Evolutionary conservation across 208 protist genomes (phyloP).

Genomic region (Crithidia mellificae): DNA sequence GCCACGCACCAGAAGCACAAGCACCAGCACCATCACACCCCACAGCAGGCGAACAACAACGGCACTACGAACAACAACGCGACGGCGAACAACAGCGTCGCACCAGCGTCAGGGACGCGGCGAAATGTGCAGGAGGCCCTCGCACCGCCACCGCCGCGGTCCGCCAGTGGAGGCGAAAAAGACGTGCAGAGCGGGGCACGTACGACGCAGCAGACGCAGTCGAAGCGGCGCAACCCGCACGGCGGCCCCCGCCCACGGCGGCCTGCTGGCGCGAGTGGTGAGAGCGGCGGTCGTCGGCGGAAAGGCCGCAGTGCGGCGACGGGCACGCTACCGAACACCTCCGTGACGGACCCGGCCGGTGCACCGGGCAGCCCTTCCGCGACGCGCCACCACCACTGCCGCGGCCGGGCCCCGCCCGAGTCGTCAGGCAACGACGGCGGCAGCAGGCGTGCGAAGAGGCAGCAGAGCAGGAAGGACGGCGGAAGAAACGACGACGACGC

Average conservation of each 20-base stretch:
- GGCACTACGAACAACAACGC: not conserved
- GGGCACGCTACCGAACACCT: not conserved
- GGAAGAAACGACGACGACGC: not conserved
- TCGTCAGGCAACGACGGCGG: not conserved
- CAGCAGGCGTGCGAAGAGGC: not conserved
- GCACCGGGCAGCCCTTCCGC: no score
- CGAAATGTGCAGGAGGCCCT: not conserved
- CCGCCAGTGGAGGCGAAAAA: not conserved
- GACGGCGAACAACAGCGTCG: not conserved
- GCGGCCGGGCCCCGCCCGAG: not conserved
- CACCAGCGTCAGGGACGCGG: not conserved
- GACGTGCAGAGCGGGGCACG: conserved; percentile 1
- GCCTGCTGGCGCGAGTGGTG: not conserved
- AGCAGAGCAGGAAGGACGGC: not conserved
- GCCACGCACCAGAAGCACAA: conserved; percentile 17
- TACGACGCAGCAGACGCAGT: not conserved
- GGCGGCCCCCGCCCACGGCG: not conserved
- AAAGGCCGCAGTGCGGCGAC: not conserved
- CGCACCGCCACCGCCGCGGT: not conserved
- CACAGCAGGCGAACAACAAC: not conserved
- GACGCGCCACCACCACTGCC: conserved; percentile 1
- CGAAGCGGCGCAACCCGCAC: conserved; percentile 2
- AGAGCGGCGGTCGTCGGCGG: not conserved
- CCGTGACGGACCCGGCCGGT: not conserved
- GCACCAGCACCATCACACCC: not conserved